These are phyloP conservation scores for Xylariaceae sp. DNA, from an alignment of 2,329 filamentous ascomycete genomes.

Conservation along the genomic window DNA sequence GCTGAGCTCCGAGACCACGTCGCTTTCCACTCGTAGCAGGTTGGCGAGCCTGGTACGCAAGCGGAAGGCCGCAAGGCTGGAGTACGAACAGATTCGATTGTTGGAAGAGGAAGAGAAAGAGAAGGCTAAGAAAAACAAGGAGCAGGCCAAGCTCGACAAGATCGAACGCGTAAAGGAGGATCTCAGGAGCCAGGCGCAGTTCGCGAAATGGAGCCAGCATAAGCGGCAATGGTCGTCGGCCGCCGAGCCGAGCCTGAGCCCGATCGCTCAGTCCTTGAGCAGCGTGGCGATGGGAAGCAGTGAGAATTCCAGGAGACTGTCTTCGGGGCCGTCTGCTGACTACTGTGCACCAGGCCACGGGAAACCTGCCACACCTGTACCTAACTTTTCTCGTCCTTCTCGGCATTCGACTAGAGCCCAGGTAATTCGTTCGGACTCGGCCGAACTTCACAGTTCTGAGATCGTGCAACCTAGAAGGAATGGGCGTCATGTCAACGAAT, in stretches of 20 bases:
- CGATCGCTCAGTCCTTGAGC: conserved; percentile 48
- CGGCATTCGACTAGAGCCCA: conserved; percentile 14
- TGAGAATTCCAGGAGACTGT: conserved; percentile 23
- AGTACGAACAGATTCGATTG: conserved; percentile 40
- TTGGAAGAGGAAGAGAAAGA: conserved; percentile 47
- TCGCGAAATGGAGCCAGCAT: conserved; percentile 48
- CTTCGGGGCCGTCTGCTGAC: conserved; percentile 17
- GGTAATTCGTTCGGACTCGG: background rate
- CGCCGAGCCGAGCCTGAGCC: conserved; percentile 52
- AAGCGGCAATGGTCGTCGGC: conserved; percentile 55
- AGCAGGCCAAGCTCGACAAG: conserved; percentile 48
- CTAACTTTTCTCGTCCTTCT: conserved; percentile 27
- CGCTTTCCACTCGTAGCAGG: conserved; percentile 35
- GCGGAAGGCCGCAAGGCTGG: conserved; percentile 40
- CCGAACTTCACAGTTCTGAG: conserved; percentile 14
- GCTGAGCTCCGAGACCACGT: conserved; percentile 46
- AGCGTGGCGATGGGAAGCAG: conserved; percentile 28
- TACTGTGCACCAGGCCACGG: conserved; percentile 19
- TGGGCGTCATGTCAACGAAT: conserved; percentile 14
- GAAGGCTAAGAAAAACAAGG: conserved; percentile 40
- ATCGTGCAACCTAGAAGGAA: conserved; percentile 9
- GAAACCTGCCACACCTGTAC: conserved; percentile 6
- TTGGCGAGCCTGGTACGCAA: conserved; percentile 38
- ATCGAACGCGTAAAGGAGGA: conserved; percentile 46
- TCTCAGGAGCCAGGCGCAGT: conserved; percentile 37